phyloP scores from a whole-genome alignment of 169 alveolate genomes.

The Plasmodium knowlesi region DNA sequence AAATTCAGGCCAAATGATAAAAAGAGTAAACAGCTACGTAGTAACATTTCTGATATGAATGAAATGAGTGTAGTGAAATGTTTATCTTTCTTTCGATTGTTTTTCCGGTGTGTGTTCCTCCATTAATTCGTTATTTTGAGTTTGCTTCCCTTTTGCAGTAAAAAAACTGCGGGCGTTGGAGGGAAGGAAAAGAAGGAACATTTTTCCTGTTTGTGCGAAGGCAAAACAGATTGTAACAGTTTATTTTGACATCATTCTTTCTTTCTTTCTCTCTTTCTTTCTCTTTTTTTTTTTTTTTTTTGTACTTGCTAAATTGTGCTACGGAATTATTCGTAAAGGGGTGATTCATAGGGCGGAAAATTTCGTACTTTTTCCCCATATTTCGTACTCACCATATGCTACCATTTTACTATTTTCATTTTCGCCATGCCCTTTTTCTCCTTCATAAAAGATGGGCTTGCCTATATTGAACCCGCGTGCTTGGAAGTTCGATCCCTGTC shows the following conservation, averaged over 20 bases:
- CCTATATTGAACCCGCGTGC: not conserved
- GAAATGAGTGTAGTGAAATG: slow-evolving; percentile 19
- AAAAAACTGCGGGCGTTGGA: not conserved
- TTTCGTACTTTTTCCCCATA: not conserved
- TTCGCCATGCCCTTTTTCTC: not conserved
- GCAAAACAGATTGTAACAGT: not conserved
- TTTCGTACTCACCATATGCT: not conserved
- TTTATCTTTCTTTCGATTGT: not conserved
- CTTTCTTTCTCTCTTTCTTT: no score
- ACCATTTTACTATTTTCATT: not conserved
- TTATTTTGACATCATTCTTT: not conserved
- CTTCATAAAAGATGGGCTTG: not conserved
- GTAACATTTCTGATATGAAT: slow-evolving; percentile 27
- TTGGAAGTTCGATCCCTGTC: not conserved
- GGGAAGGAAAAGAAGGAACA: slow-evolving; percentile 6
- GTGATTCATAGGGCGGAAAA: not conserved
- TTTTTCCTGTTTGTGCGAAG: not conserved
- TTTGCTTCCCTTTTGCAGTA: slow-evolving; percentile 13
- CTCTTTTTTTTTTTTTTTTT: no score
- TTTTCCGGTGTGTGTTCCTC: not conserved
- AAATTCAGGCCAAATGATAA: slow-evolving; percentile 13
- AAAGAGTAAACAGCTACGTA: slow-evolving; percentile 18
- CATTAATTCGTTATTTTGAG: not conserved
- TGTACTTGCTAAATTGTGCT: not conserved
- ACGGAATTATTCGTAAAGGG: not conserved